These are phyloP conservation scores for Tylopilus intermedius DNA, from an alignment of 768 basidiomycete genomes.

Conservation along the genomic window DNA sequence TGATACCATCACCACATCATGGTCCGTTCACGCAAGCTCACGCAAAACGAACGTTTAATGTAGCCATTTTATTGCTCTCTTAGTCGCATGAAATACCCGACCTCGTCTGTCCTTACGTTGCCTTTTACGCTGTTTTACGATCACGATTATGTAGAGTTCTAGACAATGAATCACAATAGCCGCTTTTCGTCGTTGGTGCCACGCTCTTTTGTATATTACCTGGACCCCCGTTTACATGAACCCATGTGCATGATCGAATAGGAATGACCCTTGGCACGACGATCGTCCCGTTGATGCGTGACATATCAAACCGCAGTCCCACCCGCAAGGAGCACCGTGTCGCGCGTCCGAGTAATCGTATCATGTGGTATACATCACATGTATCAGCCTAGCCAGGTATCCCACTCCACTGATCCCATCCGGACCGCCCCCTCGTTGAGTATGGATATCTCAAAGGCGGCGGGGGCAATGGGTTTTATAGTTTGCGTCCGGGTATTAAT, in stretches of 20 bases:
- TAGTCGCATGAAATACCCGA: constrained; percentile 15
- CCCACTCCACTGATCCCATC: neutral
- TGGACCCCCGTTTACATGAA: neutral
- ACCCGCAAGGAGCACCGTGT: neutral
- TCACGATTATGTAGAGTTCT: constrained; percentile 1
- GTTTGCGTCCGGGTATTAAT: no score
- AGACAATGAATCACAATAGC: neutral
- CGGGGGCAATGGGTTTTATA: neutral
- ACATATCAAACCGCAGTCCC: no score
- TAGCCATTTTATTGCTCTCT: constrained; percentile 6
- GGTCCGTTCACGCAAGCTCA: constrained; percentile 15
- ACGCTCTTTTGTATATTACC: neutral
- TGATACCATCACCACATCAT: constrained; percentile 6
- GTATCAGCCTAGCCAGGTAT: neutral
- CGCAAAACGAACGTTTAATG: constrained; percentile 12
- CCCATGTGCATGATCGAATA: neutral
- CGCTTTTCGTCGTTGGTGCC: neutral
- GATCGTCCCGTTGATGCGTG: neutral
- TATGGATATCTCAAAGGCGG: neutral
- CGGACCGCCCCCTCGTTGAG: no score
- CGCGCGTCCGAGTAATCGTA: neutral
- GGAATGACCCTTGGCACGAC: neutral
- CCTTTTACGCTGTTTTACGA: neutral
- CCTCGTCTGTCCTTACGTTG: constrained; percentile 17
- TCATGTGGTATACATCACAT: neutral